These are phyloP conservation scores for Diversispora epigaea DNA, from an alignment of 192 early-diverging fungal species.

Conservation along the genomic window DNA sequence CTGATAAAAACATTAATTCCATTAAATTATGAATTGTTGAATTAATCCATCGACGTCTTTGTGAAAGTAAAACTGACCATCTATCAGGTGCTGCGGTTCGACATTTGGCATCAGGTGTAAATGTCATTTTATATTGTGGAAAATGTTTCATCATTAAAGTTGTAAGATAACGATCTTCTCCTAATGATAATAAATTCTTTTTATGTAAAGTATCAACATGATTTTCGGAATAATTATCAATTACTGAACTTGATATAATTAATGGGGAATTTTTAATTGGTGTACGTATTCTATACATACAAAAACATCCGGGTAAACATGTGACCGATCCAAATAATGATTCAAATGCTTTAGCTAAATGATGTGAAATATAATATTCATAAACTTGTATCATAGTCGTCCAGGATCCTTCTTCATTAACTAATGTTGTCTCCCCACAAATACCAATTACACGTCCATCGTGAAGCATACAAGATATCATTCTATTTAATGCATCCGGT, in stretches of 20 bases:
- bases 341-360: constrained; percentile 87
- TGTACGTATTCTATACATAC: constrained; percentile 80
- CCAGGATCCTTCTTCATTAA: constrained; percentile 89
- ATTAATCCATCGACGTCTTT: constrained; percentile 98
- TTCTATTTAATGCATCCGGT: constrained; percentile 81
- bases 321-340: constrained; percentile 80
- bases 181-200: constrained; percentile 94
- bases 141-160: constrained; percentile 98
- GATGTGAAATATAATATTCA: constrained; percentile 90
- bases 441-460: constrained; percentile 82
- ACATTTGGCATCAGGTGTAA: constrained; percentile 88
- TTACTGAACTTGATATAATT: constrained; percentile 74
- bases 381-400: constrained; percentile 97
- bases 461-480: constrained; percentile 81
- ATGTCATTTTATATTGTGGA: constrained; percentile 90
- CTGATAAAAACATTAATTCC: constrained; percentile 80
- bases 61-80: constrained; percentile 87
- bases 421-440: constrained; percentile 91
- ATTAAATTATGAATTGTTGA: constrained; percentile 95
- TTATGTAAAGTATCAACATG: constrained; percentile 93
- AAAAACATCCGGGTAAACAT: constrained; percentile 83
- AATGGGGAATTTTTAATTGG: constrained; percentile 68
- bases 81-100: constrained; percentile 88
- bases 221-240: constrained; percentile 88
- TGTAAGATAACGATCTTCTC: constrained; percentile 97